phyloP scores from a whole-genome alignment of 2,329 filamentous ascomycete species.

The Pyrenophora seminiperda region DNA sequence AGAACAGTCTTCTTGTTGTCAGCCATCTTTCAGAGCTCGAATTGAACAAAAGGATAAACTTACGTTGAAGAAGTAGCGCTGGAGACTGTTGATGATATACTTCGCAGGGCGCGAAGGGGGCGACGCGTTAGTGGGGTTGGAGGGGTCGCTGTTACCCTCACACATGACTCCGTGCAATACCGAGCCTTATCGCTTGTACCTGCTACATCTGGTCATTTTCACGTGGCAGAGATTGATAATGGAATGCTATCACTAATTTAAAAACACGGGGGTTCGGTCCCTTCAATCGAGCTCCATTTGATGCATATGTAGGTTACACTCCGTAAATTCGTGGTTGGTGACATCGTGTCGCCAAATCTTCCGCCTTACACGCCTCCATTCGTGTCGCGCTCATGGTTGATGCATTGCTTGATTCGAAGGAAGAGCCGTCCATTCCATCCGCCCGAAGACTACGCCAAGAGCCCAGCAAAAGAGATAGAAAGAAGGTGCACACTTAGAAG shows the following conservation, averaged over 20 bases:
- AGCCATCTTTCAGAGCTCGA: slow-evolving; percentile 27
- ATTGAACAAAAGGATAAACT: background rate
- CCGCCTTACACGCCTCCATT: slow-evolving; percentile 36
- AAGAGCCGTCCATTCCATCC: slow-evolving; percentile 44
- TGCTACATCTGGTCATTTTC: slow-evolving; percentile 3
- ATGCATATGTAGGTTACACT: slow-evolving; percentile 50
- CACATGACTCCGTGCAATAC: slow-evolving; percentile 13
- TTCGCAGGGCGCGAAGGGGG: too few relatives aligned
- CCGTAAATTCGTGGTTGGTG: slow-evolving; percentile 44
- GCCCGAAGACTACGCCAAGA: slow-evolving; percentile 48
- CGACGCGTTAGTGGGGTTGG: slow-evolving; percentile 31
- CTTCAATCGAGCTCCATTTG: slow-evolving; percentile 49
- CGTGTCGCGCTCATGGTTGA: slow-evolving; percentile 26
- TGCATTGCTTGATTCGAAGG: slow-evolving; percentile 43
- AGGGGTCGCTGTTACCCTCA: slow-evolving; percentile 23
- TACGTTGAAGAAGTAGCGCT: slow-evolving; percentile 8
- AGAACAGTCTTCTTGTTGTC: slow-evolving; percentile 50
- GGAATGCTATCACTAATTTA: slow-evolving; percentile 1
- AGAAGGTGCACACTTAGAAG: slow-evolving; percentile 76
- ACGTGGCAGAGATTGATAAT: background rate
- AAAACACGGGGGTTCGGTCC: slow-evolving; percentile 13
- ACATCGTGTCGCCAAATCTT: slow-evolving; percentile 41
- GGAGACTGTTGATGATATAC: slow-evolving; percentile 10
- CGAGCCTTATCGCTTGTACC: slow-evolving; percentile 1
- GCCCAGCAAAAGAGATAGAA: slow-evolving; percentile 49